Evolutionary conservation across 2,329 filamentous ascomycete species (phyloP).

Genomic region (Pseudocercospora fuligena): DNA sequence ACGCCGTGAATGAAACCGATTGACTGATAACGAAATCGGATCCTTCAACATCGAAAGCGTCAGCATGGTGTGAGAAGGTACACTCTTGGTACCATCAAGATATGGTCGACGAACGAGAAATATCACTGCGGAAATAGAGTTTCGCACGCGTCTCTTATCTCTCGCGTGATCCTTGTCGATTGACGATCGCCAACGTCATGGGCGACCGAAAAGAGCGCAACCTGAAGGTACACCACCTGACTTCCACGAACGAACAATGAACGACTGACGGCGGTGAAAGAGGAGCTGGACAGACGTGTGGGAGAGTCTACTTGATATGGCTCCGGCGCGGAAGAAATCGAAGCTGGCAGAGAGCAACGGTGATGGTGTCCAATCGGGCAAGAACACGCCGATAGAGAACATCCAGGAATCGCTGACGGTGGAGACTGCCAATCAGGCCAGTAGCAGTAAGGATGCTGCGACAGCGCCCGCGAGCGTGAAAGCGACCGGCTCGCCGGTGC

Average conservation of each 20-base stretch:
- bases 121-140: background rate
- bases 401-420: background rate
- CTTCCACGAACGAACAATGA: conserved; percentile 5
- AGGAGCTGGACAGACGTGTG: background rate
- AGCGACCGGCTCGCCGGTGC: background rate
- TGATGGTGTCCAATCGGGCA: conserved; percentile 20
- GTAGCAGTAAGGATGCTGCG: conserved; percentile 3
- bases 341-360: conserved; percentile 24
- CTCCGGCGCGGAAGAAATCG: conserved; percentile 34
- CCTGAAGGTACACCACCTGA: conserved; percentile 8
- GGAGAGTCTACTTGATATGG: conserved; percentile 20
- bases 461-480: background rate
- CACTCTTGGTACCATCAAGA: too few relatives aligned
- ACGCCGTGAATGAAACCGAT: background rate
- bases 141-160: conserved; percentile 3
- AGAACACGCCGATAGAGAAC: conserved; percentile 16
- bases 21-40: background rate
- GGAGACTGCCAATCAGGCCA: background rate
- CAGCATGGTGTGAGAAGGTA: too few relatives aligned
- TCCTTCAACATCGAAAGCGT: background rate
- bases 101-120: too few relatives aligned
- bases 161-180: conserved; percentile 14
- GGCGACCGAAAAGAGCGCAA: background rate
- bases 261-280: background rate
- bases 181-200: conserved; percentile 6